phyloP scores from a whole-genome alignment of 179 eudicot genomes.

The Spinacia oleracea region DNA sequence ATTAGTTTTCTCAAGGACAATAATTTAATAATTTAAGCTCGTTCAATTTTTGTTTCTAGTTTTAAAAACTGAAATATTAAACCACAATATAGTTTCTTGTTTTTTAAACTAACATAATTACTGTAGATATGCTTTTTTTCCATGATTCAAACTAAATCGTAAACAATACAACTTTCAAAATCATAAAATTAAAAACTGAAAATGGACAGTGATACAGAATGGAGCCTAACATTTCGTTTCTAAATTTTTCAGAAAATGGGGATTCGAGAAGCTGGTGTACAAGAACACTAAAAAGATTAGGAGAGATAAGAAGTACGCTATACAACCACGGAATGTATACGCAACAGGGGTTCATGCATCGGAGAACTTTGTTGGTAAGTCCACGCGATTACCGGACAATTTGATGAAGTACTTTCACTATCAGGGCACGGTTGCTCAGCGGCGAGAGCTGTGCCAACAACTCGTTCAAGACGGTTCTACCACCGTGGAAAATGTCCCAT shows the following conservation, averaged over 20 bases:
- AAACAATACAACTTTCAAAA: too few species aligned
- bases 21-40: too few species aligned
- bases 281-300: conserved; percentile 57
- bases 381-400: conserved; percentile 37
- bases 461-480: conserved; percentile 35
- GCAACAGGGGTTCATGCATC: conserved; percentile 87
- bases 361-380: conserved; percentile 53
- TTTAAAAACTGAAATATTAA: too few species aligned
- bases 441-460: conserved; percentile 58
- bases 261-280: conserved; percentile 78
- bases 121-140: too few species aligned
- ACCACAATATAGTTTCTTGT: too few species aligned
- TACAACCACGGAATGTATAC: conserved; percentile 66
- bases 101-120: too few species aligned
- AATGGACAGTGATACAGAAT: too few species aligned
- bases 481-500: conserved; percentile 49
- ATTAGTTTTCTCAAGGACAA: too few species aligned
- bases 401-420: conserved; percentile 70
- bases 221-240: too few species aligned
- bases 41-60: too few species aligned
- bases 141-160: too few species aligned
- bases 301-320: conserved; percentile 70
- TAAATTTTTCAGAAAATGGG: conserved; percentile 59
- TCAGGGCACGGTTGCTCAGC: conserved; percentile 62
- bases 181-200: too few species aligned